These are phyloP conservation scores for Amauroascus verrucosus DNA, from an alignment of 2,329 filamentous ascomycete genomes.

Conservation along the genomic window DNA sequence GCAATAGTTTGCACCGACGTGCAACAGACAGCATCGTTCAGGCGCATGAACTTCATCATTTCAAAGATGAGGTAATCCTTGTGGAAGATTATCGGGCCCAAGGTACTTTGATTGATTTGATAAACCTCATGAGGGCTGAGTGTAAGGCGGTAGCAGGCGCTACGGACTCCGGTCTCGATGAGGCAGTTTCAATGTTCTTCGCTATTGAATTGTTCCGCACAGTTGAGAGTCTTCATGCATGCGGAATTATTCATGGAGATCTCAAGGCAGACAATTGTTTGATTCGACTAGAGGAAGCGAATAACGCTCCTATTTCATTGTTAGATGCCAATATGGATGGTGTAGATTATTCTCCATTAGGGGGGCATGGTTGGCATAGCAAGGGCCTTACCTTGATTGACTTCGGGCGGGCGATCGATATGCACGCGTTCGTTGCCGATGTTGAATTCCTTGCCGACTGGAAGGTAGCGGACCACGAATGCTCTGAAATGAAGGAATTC, in stretches of 20 bases:
- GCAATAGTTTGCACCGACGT: slow-evolving; percentile 48
- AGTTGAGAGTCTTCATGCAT: slow-evolving; percentile 72
- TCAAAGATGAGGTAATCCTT: slow-evolving; percentile 79
- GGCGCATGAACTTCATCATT: slow-evolving; percentile 85
- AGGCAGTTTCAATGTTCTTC: slow-evolving; percentile 90
- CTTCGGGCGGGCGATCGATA: slow-evolving; percentile 89
- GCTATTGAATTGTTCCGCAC: slow-evolving; percentile 82
- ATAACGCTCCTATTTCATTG: slow-evolving; percentile 14
- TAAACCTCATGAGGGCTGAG: slow-evolving; percentile 74
- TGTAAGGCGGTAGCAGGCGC: slow-evolving; percentile 38
- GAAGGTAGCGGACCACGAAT: slow-evolving; percentile 79
- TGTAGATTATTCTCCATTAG: slow-evolving; percentile 59
- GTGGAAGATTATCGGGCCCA: slow-evolving; percentile 79
- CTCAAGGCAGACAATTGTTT: slow-evolving; percentile 94
- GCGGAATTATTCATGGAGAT: slow-evolving; percentile 78
- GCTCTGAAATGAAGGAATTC: slow-evolving; percentile 87
- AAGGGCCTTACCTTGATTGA: slow-evolving; percentile 85
- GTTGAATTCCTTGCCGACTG: slow-evolving; percentile 92
- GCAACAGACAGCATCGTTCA: slow-evolving; percentile 67
- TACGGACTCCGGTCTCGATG: slow-evolving; percentile 64
- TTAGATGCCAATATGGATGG: slow-evolving; percentile 17
- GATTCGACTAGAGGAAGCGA: slow-evolving; percentile 62
- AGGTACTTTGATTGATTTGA: slow-evolving; percentile 86
- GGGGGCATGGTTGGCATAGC: slow-evolving; percentile 63
- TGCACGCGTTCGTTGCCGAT: slow-evolving; percentile 65